Base-by-base conservation (phyloP, 169 alveolate genomes). In the Babesia bovis region DNA sequence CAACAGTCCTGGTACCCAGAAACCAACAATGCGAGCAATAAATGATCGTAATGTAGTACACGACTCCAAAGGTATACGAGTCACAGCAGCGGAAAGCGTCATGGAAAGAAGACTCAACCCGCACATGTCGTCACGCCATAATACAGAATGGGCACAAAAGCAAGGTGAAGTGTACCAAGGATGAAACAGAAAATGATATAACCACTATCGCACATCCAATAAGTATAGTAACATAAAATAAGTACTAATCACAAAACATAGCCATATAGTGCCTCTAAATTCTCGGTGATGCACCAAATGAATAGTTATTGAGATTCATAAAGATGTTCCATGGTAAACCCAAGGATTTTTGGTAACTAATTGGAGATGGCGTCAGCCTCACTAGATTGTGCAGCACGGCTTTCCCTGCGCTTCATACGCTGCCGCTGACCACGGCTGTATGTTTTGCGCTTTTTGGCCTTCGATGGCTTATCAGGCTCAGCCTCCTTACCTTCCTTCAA, bases 391-490 rank as follows among this genome's bases (percentile, higher is more conserved):
- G n/a, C n/a, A n/a, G n/a, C n/a, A n/a, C n/a, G n/a, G 10, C 52
- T 58, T 38, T 59, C 38, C 38, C 87, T 60, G 35, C 87, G 70
- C 42, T 68, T 78, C 75, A 65, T 65, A 28, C 87, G 76, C 50
- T 78, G 87, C 44, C 36, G 56, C 75, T 68, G 42, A 4, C 87
- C 87, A 3, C 87, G 72, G 47, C 82, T 65, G 70, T 78, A 78
- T 23, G 74, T 78, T 33, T 65, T 68, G 52, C 47, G 35, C 52
- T 78, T 78, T 66, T 40, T 53, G 32, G 58, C 51, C 23, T 30
- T 47, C 10, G 23, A 35, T 32, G 35, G 51, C 15, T 17, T 28
- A 47, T 53, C 52, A 21, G 26, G 50, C 5, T 15, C 26, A 33
- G 28, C 33, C 25, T 9, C 66, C 3, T 21, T 30, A 23, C 33